Conservation (phyloP, 2,329 filamentous ascomycete genomes). For the Curvularia hawaiiensis region DNA sequence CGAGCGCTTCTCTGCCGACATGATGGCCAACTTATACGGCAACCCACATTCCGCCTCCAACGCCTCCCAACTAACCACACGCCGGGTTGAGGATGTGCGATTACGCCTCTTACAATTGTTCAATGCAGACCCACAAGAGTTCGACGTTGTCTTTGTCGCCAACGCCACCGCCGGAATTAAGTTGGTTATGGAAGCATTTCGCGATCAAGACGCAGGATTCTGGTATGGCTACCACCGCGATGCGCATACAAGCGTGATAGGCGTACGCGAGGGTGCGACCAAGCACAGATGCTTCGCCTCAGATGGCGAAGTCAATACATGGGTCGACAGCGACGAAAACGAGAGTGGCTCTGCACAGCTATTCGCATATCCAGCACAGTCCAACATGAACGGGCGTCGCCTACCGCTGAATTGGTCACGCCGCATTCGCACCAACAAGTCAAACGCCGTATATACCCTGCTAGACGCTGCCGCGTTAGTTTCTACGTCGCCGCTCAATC, state of each 20-base stretch:
- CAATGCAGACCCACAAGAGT: conserved; percentile 78
- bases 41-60: conserved; percentile 89
- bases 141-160: conserved; percentile 87
- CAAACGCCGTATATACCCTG: conserved; percentile 64
- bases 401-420: conserved; percentile 72
- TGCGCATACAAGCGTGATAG: conserved; percentile 85
- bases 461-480: conserved; percentile 84
- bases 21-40: conserved; percentile 79
- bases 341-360: conserved; percentile 46
- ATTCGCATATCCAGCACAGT: conserved; percentile 89
- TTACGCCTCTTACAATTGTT: conserved; percentile 76
- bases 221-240: conserved; percentile 83
- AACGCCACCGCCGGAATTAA: conserved; percentile 94
- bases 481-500: conserved; percentile 76
- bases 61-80: conserved; percentile 77
- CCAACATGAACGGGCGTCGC: conserved; percentile 85
- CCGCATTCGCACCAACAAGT: conserved; percentile 50
- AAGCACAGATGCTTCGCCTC: conserved; percentile 68
- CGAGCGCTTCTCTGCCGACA: conserved; percentile 77
- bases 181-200: conserved; percentile 78
- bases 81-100: conserved; percentile 76
- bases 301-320: conserved; percentile 67
- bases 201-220: conserved; percentile 72
- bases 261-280: conserved; percentile 72
- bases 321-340: conserved; percentile 57